Evolutionary conservation across 805 yeast genomes (phyloP), one percentile per base, ranked within the genome.

Genomic region (Saturnispora sanitii): DNA sequence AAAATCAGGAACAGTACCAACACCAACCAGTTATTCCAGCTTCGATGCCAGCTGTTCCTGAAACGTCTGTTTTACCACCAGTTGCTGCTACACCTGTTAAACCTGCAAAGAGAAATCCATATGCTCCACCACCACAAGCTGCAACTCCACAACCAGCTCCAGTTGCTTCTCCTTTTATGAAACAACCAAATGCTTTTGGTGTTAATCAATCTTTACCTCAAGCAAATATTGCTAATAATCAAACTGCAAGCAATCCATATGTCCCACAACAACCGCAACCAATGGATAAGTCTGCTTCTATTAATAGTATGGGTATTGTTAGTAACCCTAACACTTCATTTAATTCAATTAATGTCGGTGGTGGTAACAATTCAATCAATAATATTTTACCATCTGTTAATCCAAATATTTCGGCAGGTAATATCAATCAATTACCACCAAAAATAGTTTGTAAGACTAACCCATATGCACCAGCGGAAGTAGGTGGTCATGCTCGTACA

Each of bases 391-490:
- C n/a, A n/a, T n/a, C n/a, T 23, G 26, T 23, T 23, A 6, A 6
- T 23, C 26, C 6, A 23, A 11, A 23, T 11, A 23, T 7, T 23
- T 23, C 26, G 9, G 11, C 26, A 6, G n/a, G n/a, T n/a, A 7
- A 6, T 23, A 7, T 23, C 26, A 23, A 23, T 11, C 11, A 23
- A 6, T 11, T 11, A 11, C 26, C 26, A 7, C 30, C 30, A 7
- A 6, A 27, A 11, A 27, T 12, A 27, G 16, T 31, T 48, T 44
- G 23, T 32, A 17, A 53, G 3, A 38, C 52, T 9, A 57, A 58
- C 33, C 61, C 61, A 5, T 57, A 57, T 49, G 62, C 61, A 19
- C 63, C 63, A 13, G 48, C 56, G 2, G 54, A 51, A 22, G 52
- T 37, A 9, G 61, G 60, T 4, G 62, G 61, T 2, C 63, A 55